Evolutionary conservation across 208 protist species (phyloP).

Genomic region (Trypanosomatidae sp.): DNA sequence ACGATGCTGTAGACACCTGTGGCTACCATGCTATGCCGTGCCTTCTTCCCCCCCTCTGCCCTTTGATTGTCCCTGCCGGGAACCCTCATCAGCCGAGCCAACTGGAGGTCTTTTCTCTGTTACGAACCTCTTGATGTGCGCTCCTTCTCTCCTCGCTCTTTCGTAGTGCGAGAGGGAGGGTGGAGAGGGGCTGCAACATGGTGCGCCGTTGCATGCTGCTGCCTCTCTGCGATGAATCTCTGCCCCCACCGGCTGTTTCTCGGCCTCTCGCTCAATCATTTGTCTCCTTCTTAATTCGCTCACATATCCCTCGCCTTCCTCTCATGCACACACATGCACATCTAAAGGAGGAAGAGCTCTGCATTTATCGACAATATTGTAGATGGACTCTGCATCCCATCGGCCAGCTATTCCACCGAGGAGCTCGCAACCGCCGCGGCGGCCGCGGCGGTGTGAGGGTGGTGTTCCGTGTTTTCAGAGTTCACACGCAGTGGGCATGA

Average conservation of each 20-base stretch:
- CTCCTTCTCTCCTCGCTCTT: neutral
- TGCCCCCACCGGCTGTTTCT: neutral
- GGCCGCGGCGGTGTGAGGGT: neutral
- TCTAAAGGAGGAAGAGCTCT: neutral
- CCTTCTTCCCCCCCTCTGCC: neutral
- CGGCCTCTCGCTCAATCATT: neutral
- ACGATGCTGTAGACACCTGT: neutral
- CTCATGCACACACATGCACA: conserved; percentile 7
- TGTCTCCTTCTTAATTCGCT: neutral
- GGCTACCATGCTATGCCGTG: neutral
- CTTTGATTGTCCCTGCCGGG: neutral
- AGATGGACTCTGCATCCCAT: neutral
- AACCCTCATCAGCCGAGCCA: neutral
- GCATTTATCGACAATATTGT: neutral
- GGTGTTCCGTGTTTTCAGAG: conserved; percentile 7
- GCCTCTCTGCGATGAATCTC: neutral
- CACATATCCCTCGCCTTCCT: neutral
- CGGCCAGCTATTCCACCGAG: conserved; percentile 3
- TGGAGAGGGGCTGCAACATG: neutral
- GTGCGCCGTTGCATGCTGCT: neutral
- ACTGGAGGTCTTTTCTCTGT: neutral
- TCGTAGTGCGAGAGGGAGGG: neutral
- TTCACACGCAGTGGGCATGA: conserved; percentile 6
- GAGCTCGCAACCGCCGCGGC: conserved; percentile 2
- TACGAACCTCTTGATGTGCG: neutral